Evolutionary conservation across 2,329 filamentous ascomycete species (phyloP), one percentile per base, ranked within the genome.

Genomic region (Pezicula carpinea): DNA sequence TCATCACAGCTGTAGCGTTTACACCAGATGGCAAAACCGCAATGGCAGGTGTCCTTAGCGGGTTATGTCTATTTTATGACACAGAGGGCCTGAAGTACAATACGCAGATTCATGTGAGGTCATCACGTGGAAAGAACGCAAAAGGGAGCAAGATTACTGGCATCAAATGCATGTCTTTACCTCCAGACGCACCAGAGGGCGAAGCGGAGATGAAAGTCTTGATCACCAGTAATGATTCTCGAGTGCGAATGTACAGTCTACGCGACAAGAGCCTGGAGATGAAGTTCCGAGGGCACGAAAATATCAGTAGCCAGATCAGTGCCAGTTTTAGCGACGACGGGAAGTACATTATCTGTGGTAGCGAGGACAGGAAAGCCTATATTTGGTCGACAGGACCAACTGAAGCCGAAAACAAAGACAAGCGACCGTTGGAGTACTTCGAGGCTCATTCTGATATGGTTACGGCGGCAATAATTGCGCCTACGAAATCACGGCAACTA

Each of bases 91-190:
- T 99, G 43, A 93, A 89, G 60, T 80, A 85, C 44, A 80, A 88
- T 55, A 86, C 85, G 1, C 90, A 96, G 62, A 84, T 97, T 23
- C 90, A 96, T 55, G 91, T 96, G n/a, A 83, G 91, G 38, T 96
- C 91, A 0, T 89, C 89, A 0, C 79, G 91, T 49, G 92, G 93
- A 3, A 91, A 90, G 62, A 97, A 96, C 61, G 87, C 91, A 4
- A 96, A 95, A 64, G 92, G 92, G 5, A 96, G 90, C 70, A 99
- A 99, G 64, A 96, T 99, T 57, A 97, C 93, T 0, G 91, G 90
- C 6, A 96, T 99, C 44, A 83, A 92, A 60, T 86, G 89, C 0
- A 82, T 85, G 53, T 67, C 71, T 14, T 72, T 81, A 41, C 81
- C 82, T 4, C 72, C 75, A 2, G 69, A 75, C 18, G 70, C 77